phyloP scores from a whole-genome alignment of 2,329 filamentous ascomycete genomes.

The Metarhizium rileyi region DNA sequence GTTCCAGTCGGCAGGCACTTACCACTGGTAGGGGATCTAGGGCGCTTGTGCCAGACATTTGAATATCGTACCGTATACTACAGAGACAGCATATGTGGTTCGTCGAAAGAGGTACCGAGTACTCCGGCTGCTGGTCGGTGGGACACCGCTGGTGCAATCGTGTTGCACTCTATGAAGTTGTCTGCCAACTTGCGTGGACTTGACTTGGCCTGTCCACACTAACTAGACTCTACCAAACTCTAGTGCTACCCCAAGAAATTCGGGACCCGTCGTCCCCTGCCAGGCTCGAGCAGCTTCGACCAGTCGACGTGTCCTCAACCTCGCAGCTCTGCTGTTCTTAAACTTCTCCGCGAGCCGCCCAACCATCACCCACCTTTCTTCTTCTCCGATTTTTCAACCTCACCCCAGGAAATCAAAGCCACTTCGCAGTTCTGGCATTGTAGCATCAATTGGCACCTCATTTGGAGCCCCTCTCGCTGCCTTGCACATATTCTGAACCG shows the following conservation, averaged over 20 bases:
- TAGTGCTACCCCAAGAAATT: background rate
- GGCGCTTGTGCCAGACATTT: too few relatives aligned
- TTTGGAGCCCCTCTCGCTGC: conserved; percentile 6
- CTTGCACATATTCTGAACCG: conserved; percentile 9
- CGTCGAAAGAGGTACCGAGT: too few relatives aligned
- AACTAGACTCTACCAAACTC: too few relatives aligned
- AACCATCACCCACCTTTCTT: conserved; percentile 14
- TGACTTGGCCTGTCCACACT: too few relatives aligned
- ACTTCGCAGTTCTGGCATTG: conserved; percentile 20
- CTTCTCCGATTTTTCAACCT: conserved; percentile 14
- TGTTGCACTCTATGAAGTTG: too few relatives aligned
- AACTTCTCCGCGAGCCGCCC: conserved; percentile 3
- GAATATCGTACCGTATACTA: too few relatives aligned
- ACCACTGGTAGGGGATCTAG: too few relatives aligned
- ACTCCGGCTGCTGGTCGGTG: too few relatives aligned
- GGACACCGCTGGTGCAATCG: too few relatives aligned
- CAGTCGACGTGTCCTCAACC: conserved; percentile 13
- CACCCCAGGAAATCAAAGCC: conserved; percentile 15
- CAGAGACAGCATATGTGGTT: too few relatives aligned
- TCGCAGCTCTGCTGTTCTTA: conserved; percentile 7
- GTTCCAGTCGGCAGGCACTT: too few relatives aligned
- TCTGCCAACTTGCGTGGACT: too few relatives aligned
- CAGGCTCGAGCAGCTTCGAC: conserved; percentile 3
- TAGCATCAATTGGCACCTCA: conserved; percentile 8
- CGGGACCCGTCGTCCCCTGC: background rate